Percentiles rank a stretch among this genome's conserved stretches.
phyloP scores from a whole-genome alignment of 1,284 basidiomycete genomes.

The Tylopilus sp. region DNA sequence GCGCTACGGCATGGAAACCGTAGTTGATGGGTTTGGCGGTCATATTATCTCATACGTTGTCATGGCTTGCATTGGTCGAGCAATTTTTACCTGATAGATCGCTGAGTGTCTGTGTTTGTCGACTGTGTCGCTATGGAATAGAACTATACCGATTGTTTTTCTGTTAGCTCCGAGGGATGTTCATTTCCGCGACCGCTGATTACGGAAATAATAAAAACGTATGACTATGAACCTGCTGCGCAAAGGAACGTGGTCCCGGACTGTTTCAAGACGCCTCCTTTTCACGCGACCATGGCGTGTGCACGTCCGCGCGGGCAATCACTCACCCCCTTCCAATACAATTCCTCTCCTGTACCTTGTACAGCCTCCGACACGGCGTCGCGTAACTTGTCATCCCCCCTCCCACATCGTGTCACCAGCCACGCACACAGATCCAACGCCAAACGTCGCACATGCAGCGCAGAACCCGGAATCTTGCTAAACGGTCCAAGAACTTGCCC shows the following conservation, averaged over 20 bases:
- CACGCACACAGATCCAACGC: conserved; percentile 47
- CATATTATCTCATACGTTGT: conserved; percentile 17
- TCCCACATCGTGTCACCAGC: conserved; percentile 19
- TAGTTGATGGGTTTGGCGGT: conserved; percentile 29
- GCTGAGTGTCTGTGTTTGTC: conserved; percentile 4
- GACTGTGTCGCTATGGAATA: conserved; percentile 11
- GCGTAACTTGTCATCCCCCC: conserved; percentile 13
- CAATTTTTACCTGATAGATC: conserved; percentile 16
- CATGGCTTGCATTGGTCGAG: conserved; percentile 30
- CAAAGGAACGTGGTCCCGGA: conserved; percentile 8
- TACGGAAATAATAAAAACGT: conserved; percentile 14
- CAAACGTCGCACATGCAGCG: conserved; percentile 37
- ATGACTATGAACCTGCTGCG: neutral
- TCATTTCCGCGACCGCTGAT: neutral
- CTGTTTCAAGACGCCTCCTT: neutral
- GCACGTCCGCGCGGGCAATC: neutral
- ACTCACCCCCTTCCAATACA: conserved; percentile 29
- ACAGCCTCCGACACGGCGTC: conserved; percentile 29
- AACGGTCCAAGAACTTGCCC: conserved; percentile 75
- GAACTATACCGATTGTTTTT: neutral
- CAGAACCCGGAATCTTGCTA: conserved; percentile 48
- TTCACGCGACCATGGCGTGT: no score
- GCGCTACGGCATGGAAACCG: conserved; percentile 25
- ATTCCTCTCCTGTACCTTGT: conserved; percentile 27
- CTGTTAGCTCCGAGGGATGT: neutral